phyloP scores from a whole-genome alignment of 2,329 filamentous ascomycete species.

The Colletotrichum musae region DNA sequence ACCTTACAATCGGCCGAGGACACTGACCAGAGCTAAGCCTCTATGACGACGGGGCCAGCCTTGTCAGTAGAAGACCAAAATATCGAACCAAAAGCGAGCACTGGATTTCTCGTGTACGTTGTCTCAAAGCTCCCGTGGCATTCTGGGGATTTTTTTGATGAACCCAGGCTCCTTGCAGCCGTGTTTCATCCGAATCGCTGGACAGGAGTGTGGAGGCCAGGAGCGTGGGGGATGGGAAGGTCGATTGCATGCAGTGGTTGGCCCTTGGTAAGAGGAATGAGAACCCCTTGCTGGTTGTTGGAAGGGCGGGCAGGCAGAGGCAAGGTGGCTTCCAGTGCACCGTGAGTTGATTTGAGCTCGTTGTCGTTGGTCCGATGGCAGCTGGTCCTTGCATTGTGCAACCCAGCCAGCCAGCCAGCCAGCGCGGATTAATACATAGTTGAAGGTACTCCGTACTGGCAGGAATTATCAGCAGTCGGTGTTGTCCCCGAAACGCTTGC shows the following conservation, averaged over 20 bases:
- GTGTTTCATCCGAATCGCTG: conserved; percentile 40
- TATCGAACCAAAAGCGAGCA: conserved; percentile 3
- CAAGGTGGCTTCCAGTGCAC: conserved; percentile 1
- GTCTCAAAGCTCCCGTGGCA: conserved; percentile 23
- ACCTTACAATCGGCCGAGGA: background rate
- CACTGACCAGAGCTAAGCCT: conserved; percentile 16
- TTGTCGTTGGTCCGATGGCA: conserved; percentile 1
- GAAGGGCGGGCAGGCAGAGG: too few species aligned
- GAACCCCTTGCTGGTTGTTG: too few species aligned
- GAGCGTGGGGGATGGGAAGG: background rate
- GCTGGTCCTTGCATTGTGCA: conserved; percentile 10
- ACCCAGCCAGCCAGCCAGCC: background rate
- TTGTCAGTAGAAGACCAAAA: conserved; percentile 7
- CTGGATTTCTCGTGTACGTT: conserved; percentile 16
- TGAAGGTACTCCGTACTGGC: background rate
- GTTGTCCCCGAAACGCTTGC: conserved; percentile 23
- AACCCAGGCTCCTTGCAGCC: conserved; percentile 32
- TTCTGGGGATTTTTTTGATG: conserved; percentile 22
- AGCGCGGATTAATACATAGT: background rate
- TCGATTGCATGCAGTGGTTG: too few species aligned
- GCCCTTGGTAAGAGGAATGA: too few species aligned
- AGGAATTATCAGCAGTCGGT: background rate
- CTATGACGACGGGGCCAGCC: conserved; percentile 17
- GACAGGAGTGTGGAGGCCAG: conserved; percentile 25
- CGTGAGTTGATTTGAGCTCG: background rate